Evolutionary conservation across 1,284 basidiomycete species (phyloP).

Genomic region (Fomitopsis pinicola): DNA sequence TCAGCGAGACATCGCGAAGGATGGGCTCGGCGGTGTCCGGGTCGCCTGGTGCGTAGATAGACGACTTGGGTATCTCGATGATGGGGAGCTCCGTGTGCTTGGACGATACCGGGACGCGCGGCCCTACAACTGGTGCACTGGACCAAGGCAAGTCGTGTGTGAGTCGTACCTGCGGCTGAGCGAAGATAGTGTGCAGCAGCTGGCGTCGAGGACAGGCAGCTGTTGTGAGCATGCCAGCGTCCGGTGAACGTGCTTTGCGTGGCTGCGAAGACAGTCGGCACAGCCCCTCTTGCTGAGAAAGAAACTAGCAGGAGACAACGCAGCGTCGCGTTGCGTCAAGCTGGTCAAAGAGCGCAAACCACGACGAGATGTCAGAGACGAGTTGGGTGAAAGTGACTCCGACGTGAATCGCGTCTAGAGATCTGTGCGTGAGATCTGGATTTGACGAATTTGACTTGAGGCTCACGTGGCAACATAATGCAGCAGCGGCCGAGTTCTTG

Average conservation of each 20-base stretch:
- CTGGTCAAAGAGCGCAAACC: no score
- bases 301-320: no score
- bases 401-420: not conserved
- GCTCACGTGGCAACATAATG: no score
- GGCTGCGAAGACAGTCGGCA: not conserved
- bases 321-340: no score
- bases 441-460: not conserved
- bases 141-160: not conserved
- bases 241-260: not conserved
- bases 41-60: slow-evolving; percentile 24
- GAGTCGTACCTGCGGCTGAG: not conserved
- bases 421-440: not conserved
- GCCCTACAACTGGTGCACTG: not conserved
- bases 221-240: not conserved
- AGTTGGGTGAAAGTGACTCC: no score
- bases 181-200: not conserved
- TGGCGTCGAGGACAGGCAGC: not conserved
- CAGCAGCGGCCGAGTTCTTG: no score
- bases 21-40: slow-evolving; percentile 14
- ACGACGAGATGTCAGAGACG: not conserved
- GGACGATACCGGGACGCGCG: not conserved
- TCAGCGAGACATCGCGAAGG: slow-evolving; percentile 23
- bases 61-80: slow-evolving; percentile 23
- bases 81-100: slow-evolving; percentile 9
- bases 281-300: no score